Evolutionary conservation across 2,329 filamentous ascomycete species (phyloP).

Genomic region (Penicillium brevicompactum): DNA sequence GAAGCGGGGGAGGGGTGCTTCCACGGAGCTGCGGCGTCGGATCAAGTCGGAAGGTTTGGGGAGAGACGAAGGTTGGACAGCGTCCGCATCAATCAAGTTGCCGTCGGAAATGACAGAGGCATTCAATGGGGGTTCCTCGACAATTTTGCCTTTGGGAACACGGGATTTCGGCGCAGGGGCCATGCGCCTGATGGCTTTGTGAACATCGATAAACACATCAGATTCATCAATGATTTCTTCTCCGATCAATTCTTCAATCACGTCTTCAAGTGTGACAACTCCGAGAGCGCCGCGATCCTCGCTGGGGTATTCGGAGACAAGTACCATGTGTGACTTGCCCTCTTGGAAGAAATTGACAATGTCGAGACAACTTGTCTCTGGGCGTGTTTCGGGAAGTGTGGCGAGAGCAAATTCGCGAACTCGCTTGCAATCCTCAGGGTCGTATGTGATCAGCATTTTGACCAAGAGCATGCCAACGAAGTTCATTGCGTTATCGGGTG

Average conservation of each 20-base stretch:
- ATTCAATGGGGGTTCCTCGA: conserved; percentile 49
- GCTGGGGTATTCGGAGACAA: conserved; percentile 89
- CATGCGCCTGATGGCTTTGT: conserved; percentile 92
- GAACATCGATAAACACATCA: conserved; percentile 56
- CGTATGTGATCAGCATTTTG: conserved; percentile 98
- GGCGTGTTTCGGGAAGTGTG: conserved; percentile 89
- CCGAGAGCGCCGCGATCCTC: conserved; percentile 87
- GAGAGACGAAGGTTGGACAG: conserved; percentile 36
- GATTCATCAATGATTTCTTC: conserved; percentile 64
- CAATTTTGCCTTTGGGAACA: conserved; percentile 59
- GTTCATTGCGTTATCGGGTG: conserved; percentile 78
- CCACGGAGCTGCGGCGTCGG: conserved; percentile 38
- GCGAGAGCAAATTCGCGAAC: conserved; percentile 91
- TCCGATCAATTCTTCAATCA: conserved; percentile 97
- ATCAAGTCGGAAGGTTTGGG: conserved; percentile 21
- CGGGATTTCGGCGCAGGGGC: conserved; percentile 79
- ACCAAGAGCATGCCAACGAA: conserved; percentile 98
- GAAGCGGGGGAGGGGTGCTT: conserved; percentile 43
- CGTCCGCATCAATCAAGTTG: conserved; percentile 50
- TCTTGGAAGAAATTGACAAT: conserved; percentile 99
- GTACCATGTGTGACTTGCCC: conserved; percentile 97
- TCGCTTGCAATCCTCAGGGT: conserved; percentile 85
- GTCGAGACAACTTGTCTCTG: conserved; percentile 94
- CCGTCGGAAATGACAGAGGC: conserved; percentile 33
- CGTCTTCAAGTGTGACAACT: conserved; percentile 94